Evolutionary conservation across 2,329 filamentous ascomycete genomes (phyloP), one percentile per base, ranked within the genome.

Genomic region (Kalaharituber pfeilii): DNA sequence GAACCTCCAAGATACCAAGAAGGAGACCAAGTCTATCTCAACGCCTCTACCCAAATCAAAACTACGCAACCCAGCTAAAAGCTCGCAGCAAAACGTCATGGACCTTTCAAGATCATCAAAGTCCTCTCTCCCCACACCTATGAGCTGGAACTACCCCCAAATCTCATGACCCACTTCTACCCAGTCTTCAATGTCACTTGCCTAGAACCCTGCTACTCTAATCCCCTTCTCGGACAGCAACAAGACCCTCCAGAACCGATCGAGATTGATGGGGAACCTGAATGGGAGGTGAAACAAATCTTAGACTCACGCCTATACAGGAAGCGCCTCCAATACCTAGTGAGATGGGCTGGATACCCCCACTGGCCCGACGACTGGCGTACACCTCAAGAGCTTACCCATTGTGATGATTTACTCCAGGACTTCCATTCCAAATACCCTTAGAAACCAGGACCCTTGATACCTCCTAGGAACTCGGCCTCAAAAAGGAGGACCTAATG

Each of bases 81-180:
- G 44, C 47, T 62, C 3, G 54, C 56, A 13, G 39, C 52, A 29
- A 54, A 57, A 33, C 8, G 28, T 15, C 33, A 53, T 4, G 54
- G 51, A 33, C 33, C 29, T 3, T 57, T 56, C 29, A 11, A 29
- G 28, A 44, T 56, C 26, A 15, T 53, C 5, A 2, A 28, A 5
- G 3, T 5, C 8, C 28, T 57, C 28, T 26, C 26, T 2, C 2
- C 18, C 27, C 20, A 18, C 15, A 44, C 36, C 5, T 55, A 52
- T 42, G 30, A 52, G 33, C 2, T 52, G 4, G 36, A 51, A 5
- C 30, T 55, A 7, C 27, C 53, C 7, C 4, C 47, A 2, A 27
- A 28, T 28, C 45, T 56, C 49, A 51, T 56, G 45, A 29, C 52
- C 9, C 30, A 59, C n/a, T 49, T 25, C n/a, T n/a, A n/a, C n/a